Percentiles rank a stretch among this genome's conserved stretches.
Evolutionary conservation across 2,329 filamentous ascomycete genomes (phyloP).

Genomic region (Drechslera avenae): DNA sequence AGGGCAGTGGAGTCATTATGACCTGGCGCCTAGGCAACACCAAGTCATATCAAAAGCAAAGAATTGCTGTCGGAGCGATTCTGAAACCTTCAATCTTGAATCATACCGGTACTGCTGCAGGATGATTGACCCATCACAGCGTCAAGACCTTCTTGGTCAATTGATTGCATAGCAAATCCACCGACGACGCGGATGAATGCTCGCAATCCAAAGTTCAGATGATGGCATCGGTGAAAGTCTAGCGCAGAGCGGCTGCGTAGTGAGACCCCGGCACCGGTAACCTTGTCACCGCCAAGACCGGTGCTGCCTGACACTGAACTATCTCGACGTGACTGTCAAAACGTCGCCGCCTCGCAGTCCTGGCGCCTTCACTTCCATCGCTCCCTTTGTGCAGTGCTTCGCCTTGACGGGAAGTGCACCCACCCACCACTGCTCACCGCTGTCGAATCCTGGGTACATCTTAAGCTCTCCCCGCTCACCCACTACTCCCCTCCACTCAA

Average conservation of each 20-base stretch:
- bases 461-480: slow-evolving; percentile 8
- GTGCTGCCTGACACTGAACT: slow-evolving; percentile 37
- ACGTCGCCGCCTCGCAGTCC: slow-evolving; percentile 28
- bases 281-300: slow-evolving; percentile 27
- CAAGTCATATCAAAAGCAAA: too few relatives aligned
- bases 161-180: too few relatives aligned
- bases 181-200: neutral
- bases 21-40: too few relatives aligned
- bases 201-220: neutral
- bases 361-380: slow-evolving; percentile 24
- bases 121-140: too few relatives aligned
- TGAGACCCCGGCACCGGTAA: slow-evolving; percentile 2
- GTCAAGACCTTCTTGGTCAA: too few relatives aligned
- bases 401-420: neutral
- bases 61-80: too few relatives aligned
- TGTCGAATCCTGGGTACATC: slow-evolving; percentile 6
- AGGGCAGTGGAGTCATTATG: too few relatives aligned
- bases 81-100: too few relatives aligned
- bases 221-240: slow-evolving; percentile 11
- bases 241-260: slow-evolving; percentile 12
- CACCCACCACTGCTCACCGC: neutral
- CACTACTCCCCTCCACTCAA: slow-evolving; percentile 14
- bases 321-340: slow-evolving; percentile 36
- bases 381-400: slow-evolving; percentile 4
- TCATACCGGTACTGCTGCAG: too few relatives aligned